Percentiles rank a stretch among this genome's conserved stretches.
Evolutionary conservation across 2,329 filamentous ascomycete species (phyloP).

Genomic region (Pestalotiopsis sp.): DNA sequence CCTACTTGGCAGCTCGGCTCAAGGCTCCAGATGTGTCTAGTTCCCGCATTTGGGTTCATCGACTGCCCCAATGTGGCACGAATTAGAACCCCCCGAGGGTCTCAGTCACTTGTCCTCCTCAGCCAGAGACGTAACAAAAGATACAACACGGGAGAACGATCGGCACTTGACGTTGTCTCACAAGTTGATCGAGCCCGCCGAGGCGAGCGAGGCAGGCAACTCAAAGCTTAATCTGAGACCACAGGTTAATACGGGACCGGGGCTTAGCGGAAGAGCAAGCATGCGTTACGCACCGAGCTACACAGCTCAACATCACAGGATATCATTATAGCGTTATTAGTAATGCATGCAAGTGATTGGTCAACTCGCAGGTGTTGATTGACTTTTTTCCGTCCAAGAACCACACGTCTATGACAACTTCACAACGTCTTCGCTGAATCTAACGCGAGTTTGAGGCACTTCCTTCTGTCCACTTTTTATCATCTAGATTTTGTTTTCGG

Average conservation of each 20-base stretch:
- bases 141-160: neutral
- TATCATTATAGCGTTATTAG: neutral
- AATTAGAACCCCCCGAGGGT: too few relatives aligned
- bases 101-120: too few relatives aligned
- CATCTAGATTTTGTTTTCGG: too few relatives aligned
- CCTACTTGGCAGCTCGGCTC: neutral
- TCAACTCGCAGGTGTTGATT: neutral
- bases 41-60: neutral
- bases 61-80: neutral
- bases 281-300: neutral
- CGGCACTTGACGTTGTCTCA: neutral
- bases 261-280: neutral
- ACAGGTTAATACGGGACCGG: neutral
- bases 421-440: neutral
- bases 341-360: neutral
- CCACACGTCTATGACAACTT: neutral
- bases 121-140: too few relatives aligned
- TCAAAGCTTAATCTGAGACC: neutral
- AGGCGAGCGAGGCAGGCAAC: neutral
- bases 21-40: neutral
- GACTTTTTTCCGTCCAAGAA: neutral
- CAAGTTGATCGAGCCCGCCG: neutral
- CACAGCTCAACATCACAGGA: neutral
- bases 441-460: neutral
- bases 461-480: neutral